These are phyloP conservation scores for Fallopia convolvulus DNA, from an alignment of 148 eudicot genomes.

Conservation along the genomic window DNA sequence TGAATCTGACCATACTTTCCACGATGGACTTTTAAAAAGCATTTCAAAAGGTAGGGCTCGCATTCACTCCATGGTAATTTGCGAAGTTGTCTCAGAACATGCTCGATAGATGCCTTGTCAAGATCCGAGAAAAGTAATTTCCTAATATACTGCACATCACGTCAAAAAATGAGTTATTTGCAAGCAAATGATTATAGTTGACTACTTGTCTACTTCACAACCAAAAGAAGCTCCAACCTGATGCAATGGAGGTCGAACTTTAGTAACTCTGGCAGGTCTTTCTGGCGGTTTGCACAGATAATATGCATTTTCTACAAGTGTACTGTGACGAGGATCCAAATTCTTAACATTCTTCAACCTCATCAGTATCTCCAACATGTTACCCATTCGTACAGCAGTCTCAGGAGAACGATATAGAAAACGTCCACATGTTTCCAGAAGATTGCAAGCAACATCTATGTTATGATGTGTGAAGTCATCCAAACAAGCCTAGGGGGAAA, in stretches of 20 bases:
- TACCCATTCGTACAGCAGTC: constrained; percentile 82
- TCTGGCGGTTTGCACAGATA: constrained; percentile 96
- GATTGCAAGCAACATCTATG: constrained; percentile 98
- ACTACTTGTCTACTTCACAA: background rate
- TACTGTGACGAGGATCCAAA: constrained; percentile 98
- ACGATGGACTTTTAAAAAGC: constrained; percentile 91
- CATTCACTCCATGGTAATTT: constrained; percentile 96
- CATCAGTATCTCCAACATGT: constrained; percentile 97
- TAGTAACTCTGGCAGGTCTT: constrained; percentile 83
- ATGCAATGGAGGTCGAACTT: constrained; percentile 95
- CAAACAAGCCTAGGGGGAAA: constrained; percentile 63
- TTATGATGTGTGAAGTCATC: constrained; percentile 97
- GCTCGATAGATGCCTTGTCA: constrained; percentile 86
- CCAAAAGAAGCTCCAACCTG: constrained; percentile 45
- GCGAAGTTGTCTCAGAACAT: constrained; percentile 91
- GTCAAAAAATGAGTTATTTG: constrained; percentile 18
- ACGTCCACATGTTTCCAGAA: constrained; percentile 97
- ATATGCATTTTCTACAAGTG: constrained; percentile 97
- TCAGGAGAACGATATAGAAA: constrained; percentile 94
- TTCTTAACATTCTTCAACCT: constrained; percentile 94
- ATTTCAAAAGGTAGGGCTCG: constrained; percentile 72
- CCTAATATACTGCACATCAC: constrained; percentile 72
- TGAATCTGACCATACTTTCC: constrained; percentile 98
- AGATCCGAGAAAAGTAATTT: constrained; percentile 91
- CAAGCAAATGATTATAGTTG: background rate